Evolutionary conservation across 306 rosid species (phyloP).

Genomic region (Psophocarpus tetragonolobus): DNA sequence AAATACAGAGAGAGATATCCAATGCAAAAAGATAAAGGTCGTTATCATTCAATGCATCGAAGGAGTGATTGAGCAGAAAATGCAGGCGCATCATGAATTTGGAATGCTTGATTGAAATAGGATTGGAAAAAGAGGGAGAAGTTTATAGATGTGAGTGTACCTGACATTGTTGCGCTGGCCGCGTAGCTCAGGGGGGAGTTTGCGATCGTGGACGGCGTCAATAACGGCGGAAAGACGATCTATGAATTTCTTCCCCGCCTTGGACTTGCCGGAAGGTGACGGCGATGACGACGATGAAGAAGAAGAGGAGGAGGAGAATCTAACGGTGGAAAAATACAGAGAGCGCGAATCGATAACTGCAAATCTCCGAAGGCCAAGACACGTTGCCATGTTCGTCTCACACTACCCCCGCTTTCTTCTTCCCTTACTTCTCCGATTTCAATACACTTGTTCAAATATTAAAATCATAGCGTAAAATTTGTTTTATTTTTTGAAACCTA

Average conservation of each 20-base stretch:
- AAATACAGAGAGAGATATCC: background rate
- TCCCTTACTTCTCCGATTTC: background rate
- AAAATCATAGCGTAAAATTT: no score
- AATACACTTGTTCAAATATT: no score
- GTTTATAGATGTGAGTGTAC: conserved; percentile 27
- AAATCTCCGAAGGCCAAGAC: conserved; percentile 45
- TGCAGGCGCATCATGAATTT: background rate
- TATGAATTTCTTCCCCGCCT: conserved; percentile 56
- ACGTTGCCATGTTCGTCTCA: conserved; percentile 48
- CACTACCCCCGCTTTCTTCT: background rate
- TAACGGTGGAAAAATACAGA: conserved; percentile 20
- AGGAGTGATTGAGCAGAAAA: background rate
- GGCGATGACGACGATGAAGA: conserved; percentile 38
- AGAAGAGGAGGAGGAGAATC: conserved; percentile 41
- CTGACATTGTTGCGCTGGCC: conserved; percentile 83
- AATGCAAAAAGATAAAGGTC: background rate
- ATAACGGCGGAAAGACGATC: conserved; percentile 72
- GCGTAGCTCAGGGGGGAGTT: conserved; percentile 86
- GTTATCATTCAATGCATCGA: background rate
- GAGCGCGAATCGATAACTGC: conserved; percentile 7
- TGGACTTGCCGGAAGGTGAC: conserved; percentile 49
- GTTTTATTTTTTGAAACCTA: no score
- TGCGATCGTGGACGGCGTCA: conserved; percentile 79
- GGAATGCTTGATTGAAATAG: background rate
- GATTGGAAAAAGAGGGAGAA: background rate